These are phyloP conservation scores for Cornus controversa DNA, from an alignment of 148 eudicot species.

Conservation along the genomic window DNA sequence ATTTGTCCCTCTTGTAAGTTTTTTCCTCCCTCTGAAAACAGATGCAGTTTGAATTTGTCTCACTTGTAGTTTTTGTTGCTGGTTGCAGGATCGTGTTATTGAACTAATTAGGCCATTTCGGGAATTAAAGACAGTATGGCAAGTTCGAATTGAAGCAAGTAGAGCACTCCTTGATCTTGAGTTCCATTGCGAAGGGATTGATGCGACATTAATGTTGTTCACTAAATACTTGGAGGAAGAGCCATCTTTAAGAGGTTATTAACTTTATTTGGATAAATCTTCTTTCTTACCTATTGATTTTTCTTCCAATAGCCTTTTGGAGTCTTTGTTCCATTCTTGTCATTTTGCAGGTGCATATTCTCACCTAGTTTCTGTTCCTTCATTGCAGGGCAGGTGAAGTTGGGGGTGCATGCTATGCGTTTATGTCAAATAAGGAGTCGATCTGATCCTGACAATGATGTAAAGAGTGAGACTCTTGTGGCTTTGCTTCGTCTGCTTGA, in stretches of 20 bases:
- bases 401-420: constrained; percentile 77
- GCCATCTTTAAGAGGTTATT: constrained; percentile 74
- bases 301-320: background rate
- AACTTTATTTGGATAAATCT: background rate
- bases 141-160: constrained; percentile 84
- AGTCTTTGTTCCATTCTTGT: background rate
- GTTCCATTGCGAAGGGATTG: constrained; percentile 67
- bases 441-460: constrained; percentile 42
- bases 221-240: constrained; percentile 70
- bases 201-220: constrained; percentile 73
- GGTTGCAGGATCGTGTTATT: constrained; percentile 57
- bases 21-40: constrained; percentile 3
- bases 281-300: background rate
- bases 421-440: constrained; percentile 70
- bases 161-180: constrained; percentile 90
- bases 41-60: background rate
- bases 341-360: background rate
- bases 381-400: constrained; percentile 77
- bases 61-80: constrained; percentile 10
- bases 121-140: constrained; percentile 55
- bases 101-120: constrained; percentile 73
- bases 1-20: constrained; percentile 67
- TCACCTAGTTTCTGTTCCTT: background rate
- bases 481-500: constrained; percentile 84
- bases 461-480: constrained; percentile 74